Percentiles rank a stretch among this genome's conserved stretches.
These are phyloP conservation scores for Castanopsis chinensis DNA, from an alignment of 306 rosid genomes.

Conservation along the genomic window DNA sequence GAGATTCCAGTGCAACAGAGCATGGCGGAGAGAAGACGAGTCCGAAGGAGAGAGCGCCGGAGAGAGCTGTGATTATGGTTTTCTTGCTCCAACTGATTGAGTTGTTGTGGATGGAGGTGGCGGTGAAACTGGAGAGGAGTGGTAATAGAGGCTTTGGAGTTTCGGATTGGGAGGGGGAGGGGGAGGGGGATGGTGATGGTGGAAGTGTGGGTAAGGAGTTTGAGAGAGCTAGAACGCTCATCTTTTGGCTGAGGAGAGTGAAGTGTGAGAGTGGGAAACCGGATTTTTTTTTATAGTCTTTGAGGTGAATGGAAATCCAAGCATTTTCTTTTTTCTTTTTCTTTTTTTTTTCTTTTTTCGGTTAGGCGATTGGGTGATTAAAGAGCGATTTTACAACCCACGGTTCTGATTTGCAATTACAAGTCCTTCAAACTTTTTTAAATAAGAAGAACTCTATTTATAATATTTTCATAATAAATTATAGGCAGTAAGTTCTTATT, in stretches of 20 bases:
- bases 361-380: too few relatives aligned
- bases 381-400: too few relatives aligned
- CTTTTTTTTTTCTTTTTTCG: too few relatives aligned
- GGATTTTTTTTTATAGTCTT: too few relatives aligned
- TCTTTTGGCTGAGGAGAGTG: background rate
- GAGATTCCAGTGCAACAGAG: conserved; percentile 35
- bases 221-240: conserved; percentile 34
- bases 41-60: conserved; percentile 49
- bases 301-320: too few relatives aligned
- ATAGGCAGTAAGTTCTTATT: accelerated
- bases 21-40: conserved; percentile 35
- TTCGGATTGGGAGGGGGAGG: background rate
- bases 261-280: too few relatives aligned
- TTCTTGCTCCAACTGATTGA: conserved; percentile 24
- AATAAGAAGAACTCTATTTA: accelerated
- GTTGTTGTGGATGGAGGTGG: background rate
- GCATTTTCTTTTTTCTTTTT: too few relatives aligned
- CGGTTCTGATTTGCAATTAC: too few relatives aligned
- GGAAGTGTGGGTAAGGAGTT: conserved; percentile 4
- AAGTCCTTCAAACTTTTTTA: accelerated
- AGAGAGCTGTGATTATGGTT: conserved; percentile 35
- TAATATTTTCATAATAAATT: accelerated
- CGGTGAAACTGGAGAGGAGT: conserved; percentile 5
- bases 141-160: conserved; percentile 13
- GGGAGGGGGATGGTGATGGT: background rate